phyloP scores from a whole-genome alignment of 2,329 filamentous ascomycete species.

The Exutisphaerella laricina region DNA sequence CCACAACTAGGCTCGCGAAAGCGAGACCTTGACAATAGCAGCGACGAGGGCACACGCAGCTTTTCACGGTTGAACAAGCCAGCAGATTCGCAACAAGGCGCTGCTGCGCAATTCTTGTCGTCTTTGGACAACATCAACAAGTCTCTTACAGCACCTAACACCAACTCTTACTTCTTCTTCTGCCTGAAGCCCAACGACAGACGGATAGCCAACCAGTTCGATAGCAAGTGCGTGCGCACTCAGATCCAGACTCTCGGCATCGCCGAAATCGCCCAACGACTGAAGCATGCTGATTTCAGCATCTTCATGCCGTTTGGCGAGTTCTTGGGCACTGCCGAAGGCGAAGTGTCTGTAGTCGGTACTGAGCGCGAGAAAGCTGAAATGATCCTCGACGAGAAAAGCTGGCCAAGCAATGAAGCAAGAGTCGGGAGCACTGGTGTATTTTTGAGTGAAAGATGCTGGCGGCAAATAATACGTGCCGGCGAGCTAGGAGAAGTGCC shows the following conservation, averaged over 20 bases:
- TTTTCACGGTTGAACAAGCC: conserved; percentile 36
- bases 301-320: conserved; percentile 93
- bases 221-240: conserved; percentile 94
- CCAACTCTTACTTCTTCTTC: conserved; percentile 94
- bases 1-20: conserved; percentile 41
- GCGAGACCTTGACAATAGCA: conserved; percentile 43
- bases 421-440: conserved; percentile 86
- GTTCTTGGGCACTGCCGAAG: conserved; percentile 82
- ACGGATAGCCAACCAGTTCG: conserved; percentile 95
- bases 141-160: conserved; percentile 71
- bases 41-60: conserved; percentile 32
- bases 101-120: conserved; percentile 84
- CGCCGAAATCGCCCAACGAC: conserved; percentile 88
- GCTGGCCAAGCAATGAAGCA: conserved; percentile 89
- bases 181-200: conserved; percentile 96
- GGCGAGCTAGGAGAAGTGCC: conserved; percentile 55
- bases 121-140: conserved; percentile 88
- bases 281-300: conserved; percentile 91
- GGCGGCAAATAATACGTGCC: conserved; percentile 81
- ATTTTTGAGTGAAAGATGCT: conserved; percentile 92
- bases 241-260: conserved; percentile 95
- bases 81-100: conserved; percentile 64
- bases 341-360: conserved; percentile 78
- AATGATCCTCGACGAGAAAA: conserved; percentile 82
- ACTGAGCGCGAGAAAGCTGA: conserved; percentile 90